Base-by-base conservation (phyloP, 2,329 filamentous ascomycete species). In the Claviceps sp. region DNA sequence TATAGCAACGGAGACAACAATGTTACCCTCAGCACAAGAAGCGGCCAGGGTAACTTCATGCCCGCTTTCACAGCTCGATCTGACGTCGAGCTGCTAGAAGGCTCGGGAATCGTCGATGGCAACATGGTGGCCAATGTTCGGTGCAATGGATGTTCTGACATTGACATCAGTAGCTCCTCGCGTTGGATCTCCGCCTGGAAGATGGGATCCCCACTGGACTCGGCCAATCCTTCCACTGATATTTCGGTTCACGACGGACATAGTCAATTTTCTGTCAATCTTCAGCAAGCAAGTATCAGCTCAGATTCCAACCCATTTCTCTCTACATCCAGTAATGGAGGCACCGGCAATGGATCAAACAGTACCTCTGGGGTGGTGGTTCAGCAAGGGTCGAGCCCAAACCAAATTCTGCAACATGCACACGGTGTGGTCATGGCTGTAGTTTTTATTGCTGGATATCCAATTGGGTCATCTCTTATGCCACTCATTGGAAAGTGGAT, bases 351-450 rank as follows among this genome's bases (percentile, higher is more conserved):
- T 14, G 29, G 5, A 9, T 34, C 40, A 5, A 34, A 8, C 47
- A 29, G n/a, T 45, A 16, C 14, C 22, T 14, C 20, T 22, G 49
- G 42, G 14, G 42, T 50, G 1, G 42, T 40, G 34, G 36, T 45
- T 13, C 34, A 45, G 43, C 42, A 45, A 29, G 42, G 36, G 34
- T 3, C 20, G 13, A 53, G 54, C 20, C 54, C 54, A 9, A 62
- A 50, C 48, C 55, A 61, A 11, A 61, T 58, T 4, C 59, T 70
- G 9, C 48, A 71, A 17, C 60, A 70, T 6, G 64, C 73, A 0
- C 80, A 83, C 56, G 81, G 79, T 46, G 69, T 81, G 56, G 66
- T 84, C 59, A 80, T 84, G 79, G 72, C 74, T 26, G 60, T 83
- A 46, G 74, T 77, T n/a, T 80, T 83, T 56, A 71, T 78, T 2